Evolutionary conservation across 176 grass and related monocot species (phyloP), one percentile per base, ranked within the genome.

Genomic region (Ensete glaucum): DNA sequence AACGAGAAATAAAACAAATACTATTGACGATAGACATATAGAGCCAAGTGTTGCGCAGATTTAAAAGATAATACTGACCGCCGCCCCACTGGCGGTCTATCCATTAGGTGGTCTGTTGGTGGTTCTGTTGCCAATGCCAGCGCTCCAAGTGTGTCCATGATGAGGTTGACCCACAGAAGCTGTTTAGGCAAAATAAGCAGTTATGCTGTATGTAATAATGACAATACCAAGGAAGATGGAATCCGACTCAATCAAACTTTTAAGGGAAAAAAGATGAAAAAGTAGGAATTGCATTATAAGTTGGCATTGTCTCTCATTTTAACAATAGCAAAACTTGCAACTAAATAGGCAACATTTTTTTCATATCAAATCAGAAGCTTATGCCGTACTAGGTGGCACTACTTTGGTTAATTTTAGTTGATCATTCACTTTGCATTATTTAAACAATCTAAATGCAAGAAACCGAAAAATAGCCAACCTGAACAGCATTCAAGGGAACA

Each of bases 131-230:
- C 95, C 84, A 98, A 85, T 69, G 95, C 95, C 86, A 98, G 88
- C 14, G 95, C 95, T 67, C 95, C 95, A 68, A 98, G 79, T 19
- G 95, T 98, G 78, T 98, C 90, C 95, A 98, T 98, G 69, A 98
- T 98, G 68, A 98, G 76, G 49, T 98, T 98, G 67, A 98, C 88
- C 95, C 95, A 98, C 20, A 98, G 84, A 54, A 98, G 72, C 88
- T 98, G 77, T 82, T 75, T 48, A 73, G 76, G 55, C 3, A 55
- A 69, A 25, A 16, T n/a, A n/a, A 15, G 20, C 1, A 60, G 55
- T 58, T 2, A 11, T 4, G 1, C 16, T 23, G 9, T 50, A 23
- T 72, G 69, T 52, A 52, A 52, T 72, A 72, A 50, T 8, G 11
- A 70, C 27, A 49, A 11, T 2, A 23, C 60, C 25, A 63, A 9